Conservation (phyloP, 116 monocot species). For the Dioscorea cayenensis region DNA sequence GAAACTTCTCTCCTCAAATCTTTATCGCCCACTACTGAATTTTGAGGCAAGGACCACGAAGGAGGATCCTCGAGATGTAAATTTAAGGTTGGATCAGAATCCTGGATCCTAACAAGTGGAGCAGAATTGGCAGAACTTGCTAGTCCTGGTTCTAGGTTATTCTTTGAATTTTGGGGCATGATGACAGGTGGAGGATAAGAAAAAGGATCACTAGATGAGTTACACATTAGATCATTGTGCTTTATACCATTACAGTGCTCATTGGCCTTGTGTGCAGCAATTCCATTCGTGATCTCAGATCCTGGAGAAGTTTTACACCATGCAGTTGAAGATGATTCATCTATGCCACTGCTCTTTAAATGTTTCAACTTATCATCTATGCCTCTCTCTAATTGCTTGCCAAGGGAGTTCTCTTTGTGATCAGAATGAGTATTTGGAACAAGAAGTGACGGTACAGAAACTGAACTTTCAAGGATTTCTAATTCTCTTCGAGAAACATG, state of each 20-base stretch:
- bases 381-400: constrained; percentile 11
- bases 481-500: constrained; percentile 28
- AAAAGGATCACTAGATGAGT: constrained; percentile 8
- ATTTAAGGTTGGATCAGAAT: constrained; percentile 12
- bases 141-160: constrained; percentile 6
- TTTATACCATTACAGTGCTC: constrained; percentile 8
- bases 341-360: constrained; percentile 7
- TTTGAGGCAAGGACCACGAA: constrained; percentile 23
- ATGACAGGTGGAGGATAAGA: constrained; percentile 21
- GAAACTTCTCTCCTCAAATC: constrained; percentile 24
- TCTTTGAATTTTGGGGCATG: constrained; percentile 22
- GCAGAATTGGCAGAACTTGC: constrained; percentile 9
- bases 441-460: constrained; percentile 21
- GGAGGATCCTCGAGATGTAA: constrained; percentile 13
- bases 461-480: constrained; percentile 36
- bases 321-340: constrained; percentile 14
- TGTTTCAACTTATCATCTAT: not conserved
- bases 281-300: constrained; percentile 7
- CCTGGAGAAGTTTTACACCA: constrained; percentile 22
- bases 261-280: constrained; percentile 2
- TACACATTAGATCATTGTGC: constrained; percentile 6
- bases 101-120: constrained; percentile 16
- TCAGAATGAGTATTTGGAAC: constrained; percentile 8
- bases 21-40: constrained; percentile 13
- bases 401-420: constrained; percentile 9